Evolutionary conservation across 2,329 filamentous ascomycete genomes (phyloP), one percentile per base, ranked within the genome.

Genomic region (Nothopassalora personata): DNA sequence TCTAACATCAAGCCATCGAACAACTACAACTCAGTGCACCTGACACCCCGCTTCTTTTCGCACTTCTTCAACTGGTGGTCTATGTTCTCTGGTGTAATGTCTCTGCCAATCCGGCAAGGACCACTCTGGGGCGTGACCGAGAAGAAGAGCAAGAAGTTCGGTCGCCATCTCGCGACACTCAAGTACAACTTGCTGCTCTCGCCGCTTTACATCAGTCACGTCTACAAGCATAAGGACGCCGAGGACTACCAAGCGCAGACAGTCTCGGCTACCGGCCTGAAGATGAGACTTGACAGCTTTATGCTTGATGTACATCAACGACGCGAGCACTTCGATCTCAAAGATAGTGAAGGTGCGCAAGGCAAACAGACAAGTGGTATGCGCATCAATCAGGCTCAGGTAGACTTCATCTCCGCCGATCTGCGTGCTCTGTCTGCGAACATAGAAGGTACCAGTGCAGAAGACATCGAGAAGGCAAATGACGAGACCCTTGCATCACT

Each of bases 41-140:
- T 99, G 31, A 94, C 90, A 1, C 94, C 94, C 5, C 87, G 92
- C 8, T 96, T 99, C 79, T 99, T 99, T 73, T 97, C 93, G 0
- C 94, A 99, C 72, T 99, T 99, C 79, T 97, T 92, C 77, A 86
- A 87, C 58, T 99, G 94, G 94, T 97, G 92, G 91, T 93, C 89
- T 0, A 85, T 97, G 66, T 99, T 99, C 74, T 91, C 91, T 8
- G 92, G 93, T 1, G 89, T 93, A 8, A 91, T 97, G 86, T 95
- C 93, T 10, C 80, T 99, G 30, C 95, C 94, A 10, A 88, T 99
- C 58, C 90, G 94, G 0, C 95, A 99, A 77, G 94, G 94, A 15
- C 83, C 84, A 50, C 81, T 99, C 3, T 99, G 92, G 86, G 93
- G 92, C 5, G 91, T 91, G 0, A 83, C 91, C 27, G 94, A 97